Base-by-base conservation (phyloP, 1,284 basidiomycete genomes). In the Heliocybe sulcata region DNA sequence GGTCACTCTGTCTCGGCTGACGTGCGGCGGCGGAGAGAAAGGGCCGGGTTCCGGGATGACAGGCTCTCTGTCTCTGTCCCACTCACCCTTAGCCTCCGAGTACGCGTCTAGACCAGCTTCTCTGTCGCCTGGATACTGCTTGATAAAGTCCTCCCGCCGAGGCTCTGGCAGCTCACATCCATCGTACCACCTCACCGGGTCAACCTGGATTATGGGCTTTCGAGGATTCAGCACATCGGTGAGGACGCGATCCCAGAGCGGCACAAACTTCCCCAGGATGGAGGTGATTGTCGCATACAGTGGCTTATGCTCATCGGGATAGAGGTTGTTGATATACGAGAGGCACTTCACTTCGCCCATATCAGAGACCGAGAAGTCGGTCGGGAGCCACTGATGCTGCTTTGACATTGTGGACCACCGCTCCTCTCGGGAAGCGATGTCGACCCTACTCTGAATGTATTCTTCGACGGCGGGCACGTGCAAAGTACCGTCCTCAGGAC, bases 351-450 rank as follows among this genome's bases (percentile, higher is more conserved):
- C 51, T 16, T 31, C 26, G 19, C 51, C 51, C 10, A 12, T 35
- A 3, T 23, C 14, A 3, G 51, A 52, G 9, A 52, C 29, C 16
- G 12, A 19, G 35, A 73, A 69, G 50, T 73, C 70, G 20, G 69
- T 66, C 1, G 72, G 72, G 1, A 77, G 60, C 76, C 76, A 78
- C 25, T 61, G 58, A 52, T 62, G 64, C 12, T 52, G 22, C 1
- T 16, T 10, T 16, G 62, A 63, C 2, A 56, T 22, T 31, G 49
- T 42, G n/a, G 6, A n/a, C 29, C 29, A 31, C 12, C 29, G 6
- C 4, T 45, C 23, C 29, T 2, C 16, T 50, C 1, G 11, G 29
- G 2, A 23, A 16, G 4, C 38, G 38, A 42, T 4, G n/a, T 42
- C 38, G 6, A 9, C 38, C n/a, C 38, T 42, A 6, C 4, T n/a